A percentile compares a stretch with the other conserved stretches of the same genome.
These are phyloP conservation scores for Lachnellula subtilissima DNA, from an alignment of 2,329 filamentous ascomycete genomes.

Conservation along the genomic window DNA sequence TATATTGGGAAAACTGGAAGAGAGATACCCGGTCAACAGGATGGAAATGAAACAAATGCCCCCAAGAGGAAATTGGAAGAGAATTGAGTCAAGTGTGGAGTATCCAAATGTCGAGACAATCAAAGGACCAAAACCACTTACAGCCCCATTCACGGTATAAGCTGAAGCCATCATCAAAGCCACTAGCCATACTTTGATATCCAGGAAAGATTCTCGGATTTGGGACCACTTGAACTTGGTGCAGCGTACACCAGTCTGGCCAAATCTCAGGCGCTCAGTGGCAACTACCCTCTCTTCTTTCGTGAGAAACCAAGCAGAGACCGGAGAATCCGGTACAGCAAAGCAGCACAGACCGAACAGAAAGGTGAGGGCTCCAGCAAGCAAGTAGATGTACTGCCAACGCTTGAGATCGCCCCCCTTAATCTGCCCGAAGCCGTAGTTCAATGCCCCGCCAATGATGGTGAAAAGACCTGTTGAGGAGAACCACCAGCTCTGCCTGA, in stretches of 20 bases:
- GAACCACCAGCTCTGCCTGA: constrained; percentile 66
- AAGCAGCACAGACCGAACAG: constrained; percentile 63
- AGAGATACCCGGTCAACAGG: constrained; percentile 60
- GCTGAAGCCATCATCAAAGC: constrained; percentile 65
- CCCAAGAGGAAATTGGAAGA: constrained; percentile 72
- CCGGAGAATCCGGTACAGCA: constrained; percentile 59
- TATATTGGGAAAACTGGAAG: constrained; percentile 55
- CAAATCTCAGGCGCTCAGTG: constrained; percentile 56
- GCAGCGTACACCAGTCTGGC: constrained; percentile 60
- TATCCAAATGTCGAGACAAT: constrained; percentile 70
- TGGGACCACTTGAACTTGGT: constrained; percentile 56
- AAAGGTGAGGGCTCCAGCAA: constrained; percentile 59
- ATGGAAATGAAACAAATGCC: constrained; percentile 64
- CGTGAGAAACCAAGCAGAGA: constrained; percentile 64
- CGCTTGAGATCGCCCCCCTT: constrained; percentile 45
- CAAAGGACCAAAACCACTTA: constrained; percentile 65
- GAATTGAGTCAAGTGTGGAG: constrained; percentile 57
- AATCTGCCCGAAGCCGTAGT: constrained; percentile 65
- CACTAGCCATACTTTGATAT: constrained; percentile 60
- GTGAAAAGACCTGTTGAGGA: constrained; percentile 50
- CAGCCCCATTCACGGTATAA: constrained; percentile 68
- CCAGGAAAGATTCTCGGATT: constrained; percentile 52
- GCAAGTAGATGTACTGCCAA: constrained; percentile 69
- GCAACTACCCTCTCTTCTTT: constrained; percentile 58
- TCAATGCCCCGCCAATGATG: constrained; percentile 58